phyloP scores from a whole-genome alignment of 768 basidiomycete species.

The Ramaria rubella region DNA sequence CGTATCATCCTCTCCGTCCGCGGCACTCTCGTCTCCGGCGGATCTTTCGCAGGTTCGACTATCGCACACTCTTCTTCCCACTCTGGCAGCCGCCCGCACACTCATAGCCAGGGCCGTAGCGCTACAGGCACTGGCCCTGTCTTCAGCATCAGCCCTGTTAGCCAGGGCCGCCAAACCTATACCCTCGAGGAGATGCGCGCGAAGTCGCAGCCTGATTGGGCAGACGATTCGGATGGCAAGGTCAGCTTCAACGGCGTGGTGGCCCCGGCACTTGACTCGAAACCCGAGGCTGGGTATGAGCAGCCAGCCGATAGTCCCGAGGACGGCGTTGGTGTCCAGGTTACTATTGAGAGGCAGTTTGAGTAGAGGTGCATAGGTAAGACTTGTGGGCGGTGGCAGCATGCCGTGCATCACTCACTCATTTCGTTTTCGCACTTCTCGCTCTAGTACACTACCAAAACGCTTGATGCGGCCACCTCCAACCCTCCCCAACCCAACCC shows the following conservation, averaged over 20 bases:
- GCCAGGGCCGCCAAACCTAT: conserved; percentile 20
- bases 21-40: conserved; percentile 66
- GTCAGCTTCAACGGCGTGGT: conserved; percentile 32
- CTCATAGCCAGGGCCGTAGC: conserved; percentile 41
- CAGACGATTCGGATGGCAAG: conserved; percentile 39
- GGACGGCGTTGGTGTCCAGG: conserved; percentile 50
- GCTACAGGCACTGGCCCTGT: conserved; percentile 22
- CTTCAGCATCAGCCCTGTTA: conserved; percentile 19
- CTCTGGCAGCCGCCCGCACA: conserved; percentile 31
- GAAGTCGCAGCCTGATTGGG: conserved; percentile 26
- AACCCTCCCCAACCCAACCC: too few relatives aligned
- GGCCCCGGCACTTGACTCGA: not conserved
- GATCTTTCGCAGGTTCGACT: conserved; percentile 54
- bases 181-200: conserved; percentile 26
- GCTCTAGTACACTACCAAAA: too few relatives aligned
- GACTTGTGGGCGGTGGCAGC: too few relatives aligned
- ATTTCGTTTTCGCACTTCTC: too few relatives aligned
- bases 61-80: conserved; percentile 29
- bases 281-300: conserved; percentile 26
- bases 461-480: too few relatives aligned
- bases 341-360: conserved; percentile 51
- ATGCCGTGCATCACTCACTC: too few relatives aligned
- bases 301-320: conserved; percentile 25
- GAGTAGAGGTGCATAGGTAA: conserved; percentile 33
- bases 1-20: conserved; percentile 80